Evolutionary conservation across 2,329 filamentous ascomycete species (phyloP), one percentile per base, ranked within the genome.

Genomic region (Albophoma yamanashiensis): DNA sequence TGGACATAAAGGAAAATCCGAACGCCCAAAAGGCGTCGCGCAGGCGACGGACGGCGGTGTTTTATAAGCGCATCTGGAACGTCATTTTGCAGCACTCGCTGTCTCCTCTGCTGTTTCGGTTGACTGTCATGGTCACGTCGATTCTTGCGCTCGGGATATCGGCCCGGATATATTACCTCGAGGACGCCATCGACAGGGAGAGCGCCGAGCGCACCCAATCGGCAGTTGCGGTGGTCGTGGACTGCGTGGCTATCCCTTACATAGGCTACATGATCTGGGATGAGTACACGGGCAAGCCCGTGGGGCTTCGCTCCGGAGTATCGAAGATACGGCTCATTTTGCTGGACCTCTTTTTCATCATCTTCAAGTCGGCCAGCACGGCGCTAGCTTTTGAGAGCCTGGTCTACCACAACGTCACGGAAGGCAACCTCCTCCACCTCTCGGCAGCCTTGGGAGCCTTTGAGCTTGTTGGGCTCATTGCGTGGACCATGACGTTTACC

Each of bases 181-280:
- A 86, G 59, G 73, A 78, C 66, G 73, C 66, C 66, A 75, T 68
- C 61, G 73, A 69, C 72, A 76, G 66, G 31, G 68, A 69, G 15
- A 71, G 69, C 38, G 74, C 79, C 2, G 86, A 91, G 70, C 85
- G 83, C 38, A 85, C 88, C 45, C 95, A 94, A 58, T 89, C 91
- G 9, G 83, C 92, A 61, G 92, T 97, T 76, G 93, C 93, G 38
- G 88, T 97, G 59, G 84, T 91, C 42, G 89, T 99, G 45, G 93
- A 97, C 73, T 86, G 88, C 8, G 82, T 97, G 17, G 93, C 94
- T 3, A 82, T 97, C 61, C 85, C 93, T 3, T 99, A 97, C 74
- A 88, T 95, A 59, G 77, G 89, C 56, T 97, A 96, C 75, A 94
- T 97, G 76, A 95, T 92, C 31, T 96, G 88, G 76, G 94, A 99